Conservation (phyloP, 2,329 filamentous ascomycete genomes). For the Cladophialophora psammophila region DNA sequence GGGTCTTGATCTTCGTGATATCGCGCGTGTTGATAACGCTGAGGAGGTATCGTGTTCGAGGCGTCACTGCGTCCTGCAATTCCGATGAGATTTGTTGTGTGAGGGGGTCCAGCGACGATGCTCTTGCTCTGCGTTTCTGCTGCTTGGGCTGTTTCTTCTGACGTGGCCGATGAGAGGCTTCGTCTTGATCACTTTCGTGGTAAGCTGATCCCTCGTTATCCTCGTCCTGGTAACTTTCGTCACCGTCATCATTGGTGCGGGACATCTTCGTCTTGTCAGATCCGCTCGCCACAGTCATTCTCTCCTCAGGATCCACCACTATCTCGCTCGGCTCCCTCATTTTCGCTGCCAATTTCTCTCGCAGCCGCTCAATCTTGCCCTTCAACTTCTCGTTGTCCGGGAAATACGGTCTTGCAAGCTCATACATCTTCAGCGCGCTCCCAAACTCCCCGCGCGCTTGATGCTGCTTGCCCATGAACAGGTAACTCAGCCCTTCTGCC, state of each 20-base stretch:
- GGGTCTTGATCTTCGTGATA: slow-evolving; percentile 53
- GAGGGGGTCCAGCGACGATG: slow-evolving; percentile 38
- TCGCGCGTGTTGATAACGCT: slow-evolving; percentile 57
- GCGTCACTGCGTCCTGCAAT: slow-evolving; percentile 45
- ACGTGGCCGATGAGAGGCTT: slow-evolving; percentile 41
- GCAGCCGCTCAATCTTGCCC: slow-evolving; percentile 62
- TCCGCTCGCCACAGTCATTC: not conserved
- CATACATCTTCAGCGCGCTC: slow-evolving; percentile 83
- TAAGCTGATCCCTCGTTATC: slow-evolving; percentile 46
- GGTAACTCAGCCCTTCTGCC: slow-evolving; percentile 81
- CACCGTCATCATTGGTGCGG: slow-evolving; percentile 13
- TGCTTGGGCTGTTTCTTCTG: slow-evolving; percentile 42
- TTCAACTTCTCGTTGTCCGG: slow-evolving; percentile 80
- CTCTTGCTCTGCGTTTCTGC: slow-evolving; percentile 34
- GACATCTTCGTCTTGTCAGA: slow-evolving; percentile 3
- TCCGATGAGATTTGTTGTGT: slow-evolving; percentile 15
- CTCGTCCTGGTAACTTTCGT: slow-evolving; percentile 42
- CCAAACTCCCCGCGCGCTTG: slow-evolving; percentile 81
- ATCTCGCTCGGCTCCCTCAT: slow-evolving; percentile 46
- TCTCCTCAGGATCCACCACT: slow-evolving; percentile 40
- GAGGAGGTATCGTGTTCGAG: slow-evolving; percentile 54
- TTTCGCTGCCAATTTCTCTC: slow-evolving; percentile 56
- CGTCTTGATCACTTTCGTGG: slow-evolving; percentile 46
- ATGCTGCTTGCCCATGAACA: slow-evolving; percentile 91
- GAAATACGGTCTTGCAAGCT: slow-evolving; percentile 83